Evolutionary conservation across 345 rosid genomes (phyloP).

Genomic region (Cardiospermum halicacabum): DNA sequence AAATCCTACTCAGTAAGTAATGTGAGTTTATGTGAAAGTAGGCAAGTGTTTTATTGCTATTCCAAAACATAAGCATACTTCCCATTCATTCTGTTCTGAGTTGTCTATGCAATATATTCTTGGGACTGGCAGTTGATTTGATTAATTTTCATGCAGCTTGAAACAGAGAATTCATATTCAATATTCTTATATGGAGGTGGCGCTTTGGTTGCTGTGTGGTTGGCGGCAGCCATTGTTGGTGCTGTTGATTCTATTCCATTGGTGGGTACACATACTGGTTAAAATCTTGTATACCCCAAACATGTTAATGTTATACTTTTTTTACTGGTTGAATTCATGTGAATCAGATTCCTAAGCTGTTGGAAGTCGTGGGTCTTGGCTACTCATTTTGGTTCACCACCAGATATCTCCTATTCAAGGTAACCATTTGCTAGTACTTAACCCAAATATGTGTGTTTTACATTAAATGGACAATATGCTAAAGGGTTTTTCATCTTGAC

Average conservation of each 20-base stretch:
- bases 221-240: constrained; percentile 52
- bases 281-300: background rate
- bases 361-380: constrained; percentile 92
- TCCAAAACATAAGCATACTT: no score
- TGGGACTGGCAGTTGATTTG: background rate
- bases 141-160: constrained; percentile 46
- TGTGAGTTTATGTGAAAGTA: no score
- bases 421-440: constrained; percentile 11
- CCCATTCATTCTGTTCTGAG: no score
- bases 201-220: constrained; percentile 57
- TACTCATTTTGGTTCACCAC: constrained; percentile 75
- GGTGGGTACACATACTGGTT: constrained; percentile 34
- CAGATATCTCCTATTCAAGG: constrained; percentile 85
- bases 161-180: constrained; percentile 51
- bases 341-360: constrained; percentile 68
- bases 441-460: background rate
- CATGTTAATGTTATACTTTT: no score
- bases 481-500: background rate
- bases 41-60: no score
- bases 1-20: no score
- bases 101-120: background rate
- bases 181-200: constrained; percentile 57
- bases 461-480: background rate
- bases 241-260: constrained; percentile 84
- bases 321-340: background rate